A percentile compares a stretch with the other conserved stretches of the same genome.
Conservation (phyloP, 768 basidiomycete species). For the Scleroderma bovista region DNA sequence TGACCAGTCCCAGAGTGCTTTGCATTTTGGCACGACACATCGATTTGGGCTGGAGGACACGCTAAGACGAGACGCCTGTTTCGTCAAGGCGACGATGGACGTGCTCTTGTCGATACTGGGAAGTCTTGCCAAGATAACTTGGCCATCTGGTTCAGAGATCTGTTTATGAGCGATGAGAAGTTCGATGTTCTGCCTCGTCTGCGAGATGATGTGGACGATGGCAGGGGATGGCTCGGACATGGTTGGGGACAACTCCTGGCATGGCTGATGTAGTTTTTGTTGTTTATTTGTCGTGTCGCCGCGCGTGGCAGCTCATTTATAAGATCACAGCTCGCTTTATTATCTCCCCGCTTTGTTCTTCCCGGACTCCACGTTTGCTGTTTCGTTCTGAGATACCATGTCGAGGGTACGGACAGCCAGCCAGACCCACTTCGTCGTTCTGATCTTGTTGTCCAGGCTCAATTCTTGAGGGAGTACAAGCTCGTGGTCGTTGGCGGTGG, state of each 20-base stretch:
- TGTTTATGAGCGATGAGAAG: slow-evolving; percentile 40
- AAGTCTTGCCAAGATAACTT: slow-evolving; percentile 36
- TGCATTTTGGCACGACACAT: background rate
- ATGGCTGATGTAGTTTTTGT: too few species aligned
- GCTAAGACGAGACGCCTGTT: slow-evolving; percentile 15
- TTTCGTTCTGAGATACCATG: slow-evolving; percentile 15
- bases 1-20: slow-evolving; percentile 25
- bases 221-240: slow-evolving; percentile 21
- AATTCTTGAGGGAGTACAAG: slow-evolving; percentile 95
- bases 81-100: slow-evolving; percentile 17
- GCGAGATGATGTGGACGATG: slow-evolving; percentile 37
- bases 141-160: slow-evolving; percentile 36
- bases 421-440: background rate
- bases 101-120: slow-evolving; percentile 15
- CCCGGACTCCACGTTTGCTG: background rate
- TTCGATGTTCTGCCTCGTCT: slow-evolving; percentile 42
- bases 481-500: slow-evolving; percentile 98
- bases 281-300: background rate
- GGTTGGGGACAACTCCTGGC: background rate
- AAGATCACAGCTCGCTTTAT: background rate
- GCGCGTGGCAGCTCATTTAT: background rate
- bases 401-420: slow-evolving; percentile 22
- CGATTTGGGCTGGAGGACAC: slow-evolving; percentile 17
- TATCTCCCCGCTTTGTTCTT: background rate
- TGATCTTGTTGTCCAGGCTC: slow-evolving; percentile 45